Conservation (phyloP, 1,284 basidiomycete species). For the Boletellus deceptivus region DNA sequence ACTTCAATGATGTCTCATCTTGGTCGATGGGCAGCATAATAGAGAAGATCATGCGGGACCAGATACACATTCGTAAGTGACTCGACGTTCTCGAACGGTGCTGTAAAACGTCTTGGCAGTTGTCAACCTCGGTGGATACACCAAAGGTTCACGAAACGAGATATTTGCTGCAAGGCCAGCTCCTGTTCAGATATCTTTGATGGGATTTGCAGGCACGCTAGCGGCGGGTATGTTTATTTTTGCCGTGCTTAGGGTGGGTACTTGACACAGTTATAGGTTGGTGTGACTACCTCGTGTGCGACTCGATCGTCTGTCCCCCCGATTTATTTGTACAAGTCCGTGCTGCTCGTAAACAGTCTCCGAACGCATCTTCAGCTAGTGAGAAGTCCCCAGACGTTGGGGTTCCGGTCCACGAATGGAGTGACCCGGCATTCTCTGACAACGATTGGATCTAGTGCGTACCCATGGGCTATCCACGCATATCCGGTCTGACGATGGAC, state of each 20-base stretch:
- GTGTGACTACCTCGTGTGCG: constrained; percentile 63
- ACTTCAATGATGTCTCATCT: constrained; percentile 52
- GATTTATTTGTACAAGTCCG: constrained; percentile 41
- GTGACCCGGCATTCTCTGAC: constrained; percentile 49
- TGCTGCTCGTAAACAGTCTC: constrained; percentile 10
- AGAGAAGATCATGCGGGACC: constrained; percentile 46
- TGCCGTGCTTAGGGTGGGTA: background rate
- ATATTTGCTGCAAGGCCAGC: constrained; percentile 59
- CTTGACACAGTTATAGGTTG: constrained; percentile 37
- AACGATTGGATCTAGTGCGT: constrained; percentile 56
- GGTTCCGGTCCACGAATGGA: constrained; percentile 40
- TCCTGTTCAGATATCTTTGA: constrained; percentile 59
- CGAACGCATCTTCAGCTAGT: background rate
- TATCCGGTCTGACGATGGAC: constrained; percentile 11
- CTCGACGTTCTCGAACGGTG: constrained; percentile 1
- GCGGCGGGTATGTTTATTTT: constrained; percentile 38
- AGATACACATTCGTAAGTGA: constrained; percentile 51
- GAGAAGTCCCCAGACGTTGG: constrained; percentile 28
- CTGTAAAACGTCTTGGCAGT: constrained; percentile 31
- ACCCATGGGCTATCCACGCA: constrained; percentile 1
- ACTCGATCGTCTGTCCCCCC: constrained; percentile 47
- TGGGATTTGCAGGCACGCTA: constrained; percentile 59
- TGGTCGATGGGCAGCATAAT: constrained; percentile 45
- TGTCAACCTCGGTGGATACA: constrained; percentile 61
- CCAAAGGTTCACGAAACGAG: constrained; percentile 64